Evolutionary conservation across 345 rosid species (phyloP).

Genomic region (Eucalyptus marginata): DNA sequence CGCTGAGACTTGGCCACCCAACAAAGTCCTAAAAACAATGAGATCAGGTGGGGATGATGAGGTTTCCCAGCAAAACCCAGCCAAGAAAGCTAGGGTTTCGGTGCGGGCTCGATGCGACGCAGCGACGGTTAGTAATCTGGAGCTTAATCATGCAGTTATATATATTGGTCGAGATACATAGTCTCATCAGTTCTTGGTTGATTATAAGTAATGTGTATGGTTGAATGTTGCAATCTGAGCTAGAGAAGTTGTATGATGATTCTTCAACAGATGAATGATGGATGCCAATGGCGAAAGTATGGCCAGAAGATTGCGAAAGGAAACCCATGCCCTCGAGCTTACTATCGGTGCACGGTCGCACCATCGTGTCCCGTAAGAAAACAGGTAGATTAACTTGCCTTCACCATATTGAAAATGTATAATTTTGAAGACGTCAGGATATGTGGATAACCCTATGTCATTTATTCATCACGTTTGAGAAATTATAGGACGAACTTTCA

Average conservation of each 20-base stretch:
- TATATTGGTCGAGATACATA: not conserved
- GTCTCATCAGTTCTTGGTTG: not conserved
- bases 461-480: not conserved
- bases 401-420: not conserved
- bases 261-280: constrained; percentile 68
- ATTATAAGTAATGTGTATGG: not conserved
- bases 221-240: not conserved
- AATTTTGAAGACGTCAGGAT: not conserved
- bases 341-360: constrained; percentile 83
- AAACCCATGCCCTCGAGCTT: constrained; percentile 95
- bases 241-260: not conserved
- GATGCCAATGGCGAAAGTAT: constrained; percentile 97
- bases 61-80: constrained; percentile 37
- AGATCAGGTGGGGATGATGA: constrained; percentile 32
- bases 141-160: not conserved
- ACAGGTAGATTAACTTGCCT: constrained; percentile 32
- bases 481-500: not conserved
- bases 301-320: constrained; percentile 94
- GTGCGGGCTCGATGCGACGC: constrained; percentile 83
- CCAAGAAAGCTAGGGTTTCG: constrained; percentile 84
- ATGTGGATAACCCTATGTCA: not conserved
- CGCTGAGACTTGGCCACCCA: constrained; percentile 23
- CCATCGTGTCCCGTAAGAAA: constrained; percentile 86
- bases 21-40: constrained; percentile 16
- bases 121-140: constrained; percentile 51